Evolutionary conservation across 2,329 filamentous ascomycete species (phyloP), one percentile per base, ranked within the genome.

Genomic region (Colletotrichum tofieldiae): DNA sequence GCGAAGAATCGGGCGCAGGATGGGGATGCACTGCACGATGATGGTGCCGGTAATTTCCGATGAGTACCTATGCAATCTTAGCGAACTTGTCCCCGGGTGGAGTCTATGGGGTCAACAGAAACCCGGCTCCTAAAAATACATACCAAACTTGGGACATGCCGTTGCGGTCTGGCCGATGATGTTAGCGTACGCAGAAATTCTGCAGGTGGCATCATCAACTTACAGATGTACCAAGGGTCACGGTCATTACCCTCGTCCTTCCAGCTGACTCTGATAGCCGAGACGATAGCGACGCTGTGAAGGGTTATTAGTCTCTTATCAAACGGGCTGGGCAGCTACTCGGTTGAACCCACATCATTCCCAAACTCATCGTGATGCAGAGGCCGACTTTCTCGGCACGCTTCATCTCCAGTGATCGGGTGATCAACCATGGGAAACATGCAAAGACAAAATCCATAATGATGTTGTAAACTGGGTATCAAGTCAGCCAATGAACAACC

Each of bases 11-110:
- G 86, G 85, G 12, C 87, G 83, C 9, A 88, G 75, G 20, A 89
- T 84, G 2, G 87, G 87, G 3, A 89, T 84, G 71, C 85, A 88
- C 74, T 88, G 86, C 5, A 88, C 87, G 54, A 89, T 87, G 74
- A 89, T 87, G 35, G 87, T 88, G 65, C 86, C 86, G 11, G 85
- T 82, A 65, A 88, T 81, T 77, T 89, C 87, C 20, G 86, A 86
- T 0, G 85, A 87, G 77, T 87, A 84, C 79, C 80, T 78, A 45
- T 63, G 37, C 49, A 16, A 58, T 65, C 18, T 60, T 37, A 65
- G 64, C 43, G 18, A 52, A 45, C 18, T 5, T 11, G 23, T 47
- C n/a, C 32, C 43, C 18, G 37, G 29, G 26, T 18, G 65, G 45
- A 16, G 39, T 29, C n/a, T 20, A 26, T 56, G 55, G 39, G 6